Base-by-base conservation (phyloP, 1,284 basidiomycete species). In the Cryptococcus floricola region DNA sequence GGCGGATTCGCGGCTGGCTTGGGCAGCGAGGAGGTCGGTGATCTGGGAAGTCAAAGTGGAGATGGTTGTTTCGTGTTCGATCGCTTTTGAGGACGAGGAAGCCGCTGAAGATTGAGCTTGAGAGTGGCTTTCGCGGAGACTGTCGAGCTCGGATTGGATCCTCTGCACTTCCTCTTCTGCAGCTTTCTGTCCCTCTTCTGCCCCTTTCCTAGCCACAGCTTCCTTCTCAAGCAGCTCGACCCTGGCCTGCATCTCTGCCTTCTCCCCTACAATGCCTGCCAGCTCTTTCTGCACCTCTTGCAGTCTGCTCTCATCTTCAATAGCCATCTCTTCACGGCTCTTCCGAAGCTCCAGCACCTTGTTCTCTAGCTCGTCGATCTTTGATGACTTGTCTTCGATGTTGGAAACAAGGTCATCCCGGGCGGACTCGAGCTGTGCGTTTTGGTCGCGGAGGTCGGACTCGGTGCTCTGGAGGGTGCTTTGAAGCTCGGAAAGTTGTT, bases 351-450 rank as follows among this genome's bases (percentile, higher is more conserved):
- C 72, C 5, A 69, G 61, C 6, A 75, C 57, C 7, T 62, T 58
- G 0, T 48, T 50, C 49, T 75, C 71, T 13, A 75, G 64, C 16
- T 65, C 51, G 19, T 71, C 70, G 27, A 75, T 66, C 45, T 63
- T 64, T 10, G 51, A 49, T 3, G 61, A 41, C 55, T 68, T 68
- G 16, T 67, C 68, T 0, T 62, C 54, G 18, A 71, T 54, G 4
- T 57, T 63, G 8, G 58, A 43, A 2, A 65, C 64, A 5, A 74
- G 57, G 27, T 69, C 66, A 4, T 60, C 37, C 2, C 68, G 63
- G 3, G 68, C 68, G 2, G 56, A 47, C 50, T 70, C 68, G 2
- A 72, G 61, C 53, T 69, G 61, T 12, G 54, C 53, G n/a, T 63
- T 62, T 9, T 56, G 54, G 34, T 70, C 67, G 18, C 54, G 53